Base-by-base conservation (phyloP, 148 eudicot genomes). In the Chenopodium quinoa region DNA sequence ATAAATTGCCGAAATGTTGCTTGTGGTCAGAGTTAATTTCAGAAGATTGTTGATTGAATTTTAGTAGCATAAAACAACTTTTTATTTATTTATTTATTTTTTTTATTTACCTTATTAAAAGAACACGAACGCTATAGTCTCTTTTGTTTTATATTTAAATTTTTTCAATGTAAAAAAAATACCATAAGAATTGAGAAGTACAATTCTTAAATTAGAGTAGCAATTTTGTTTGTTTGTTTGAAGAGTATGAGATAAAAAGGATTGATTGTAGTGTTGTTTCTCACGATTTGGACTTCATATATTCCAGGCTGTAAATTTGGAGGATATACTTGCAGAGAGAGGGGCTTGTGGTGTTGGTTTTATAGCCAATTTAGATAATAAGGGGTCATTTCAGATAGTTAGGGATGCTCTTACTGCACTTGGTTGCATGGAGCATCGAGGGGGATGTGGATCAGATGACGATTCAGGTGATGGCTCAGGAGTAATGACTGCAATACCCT, bases 271-370 rank as follows among this genome's bases (percentile, higher is more conserved):
- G 56, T 58, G 2, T 46, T 54, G 72, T 16, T 73, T 77, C 25
- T 76, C 56, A 64, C 29, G 7, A 2, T 50, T 58, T 65, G 65
- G 23, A 40, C 60, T 80, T 80, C 77, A 27, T 76, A n/a, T 22
- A 82, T 84, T 73, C 62, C 84, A 96, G 99, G 97, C 78, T 89
- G 99, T 91, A 72, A 88, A 94, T 82, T 89, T 96, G 93, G 90
- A 91, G 73, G 99, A 96, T 83, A 94, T 96, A 85, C 29, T 96
- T 78, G 83, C 97, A 40, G 98, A 94, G 84, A 91, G 94, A 85
- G 99, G 99, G 67, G 98, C 93, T 52, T 96, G 99, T 87, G 99
- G 99, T 79, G 99, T 96, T 77, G 99, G 99, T 78, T 96, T 96
- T 84, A 92, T 96, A 81, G 99, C 99, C 73, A 89, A 94, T 89